phyloP scores from a whole-genome alignment of 805 yeast species.

The Wickerhamomyces hampshirensis region DNA sequence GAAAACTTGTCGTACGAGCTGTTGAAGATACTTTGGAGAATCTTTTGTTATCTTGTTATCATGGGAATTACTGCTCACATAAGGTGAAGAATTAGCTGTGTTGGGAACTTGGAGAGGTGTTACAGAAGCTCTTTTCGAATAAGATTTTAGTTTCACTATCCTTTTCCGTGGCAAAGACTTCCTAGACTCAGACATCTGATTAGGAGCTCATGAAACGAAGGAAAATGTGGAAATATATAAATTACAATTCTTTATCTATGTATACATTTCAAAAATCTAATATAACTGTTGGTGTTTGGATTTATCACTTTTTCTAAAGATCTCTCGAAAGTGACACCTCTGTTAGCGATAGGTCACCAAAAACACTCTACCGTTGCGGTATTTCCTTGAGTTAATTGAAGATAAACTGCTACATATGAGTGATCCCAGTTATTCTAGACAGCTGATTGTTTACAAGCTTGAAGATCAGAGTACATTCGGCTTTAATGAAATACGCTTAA shows the following conservation, averaged over 20 bases:
- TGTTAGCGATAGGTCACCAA: no score
- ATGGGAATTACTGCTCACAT: not conserved
- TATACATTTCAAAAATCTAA: no score
- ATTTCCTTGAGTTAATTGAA: no score
- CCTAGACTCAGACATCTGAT: not conserved
- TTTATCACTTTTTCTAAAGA: no score
- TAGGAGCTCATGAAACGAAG: no score
- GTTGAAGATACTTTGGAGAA: constrained; percentile 23
- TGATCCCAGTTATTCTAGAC: not conserved
- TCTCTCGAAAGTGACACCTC: no score
- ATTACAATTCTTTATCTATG: no score
- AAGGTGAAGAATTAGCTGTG: not conserved
- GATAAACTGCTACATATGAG: no score
- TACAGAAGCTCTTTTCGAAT: constrained; percentile 3
- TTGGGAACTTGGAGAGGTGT: constrained; percentile 1
- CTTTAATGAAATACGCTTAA: constrained; percentile 20
- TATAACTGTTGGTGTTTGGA: no score
- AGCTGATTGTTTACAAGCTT: constrained; percentile 1
- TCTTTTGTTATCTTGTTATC: constrained; percentile 12
- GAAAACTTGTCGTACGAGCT: constrained; percentile 23
- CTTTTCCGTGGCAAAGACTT: constrained; percentile 9
- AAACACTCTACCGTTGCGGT: no score
- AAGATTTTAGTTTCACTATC: constrained; percentile 11
- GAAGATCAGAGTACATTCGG: constrained; percentile 21
- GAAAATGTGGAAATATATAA: no score